phyloP scores from a whole-genome alignment of 2,329 filamentous ascomycete genomes.

The Xylariaceae sp. region DNA sequence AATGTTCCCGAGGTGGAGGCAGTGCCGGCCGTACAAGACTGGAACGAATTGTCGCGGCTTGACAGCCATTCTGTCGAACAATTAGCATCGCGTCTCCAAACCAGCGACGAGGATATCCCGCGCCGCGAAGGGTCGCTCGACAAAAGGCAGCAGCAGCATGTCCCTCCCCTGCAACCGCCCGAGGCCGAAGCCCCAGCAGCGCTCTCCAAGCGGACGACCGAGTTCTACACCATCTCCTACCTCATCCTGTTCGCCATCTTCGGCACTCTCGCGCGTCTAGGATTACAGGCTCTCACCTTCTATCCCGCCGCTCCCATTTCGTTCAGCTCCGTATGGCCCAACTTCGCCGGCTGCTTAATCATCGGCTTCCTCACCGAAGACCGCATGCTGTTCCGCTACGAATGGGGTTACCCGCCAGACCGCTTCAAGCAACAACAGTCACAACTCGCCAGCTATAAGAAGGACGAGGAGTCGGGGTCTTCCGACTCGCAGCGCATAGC shows the following conservation, averaged over 20 bases:
- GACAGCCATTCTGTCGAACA: constrained; percentile 41
- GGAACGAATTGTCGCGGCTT: constrained; percentile 36
- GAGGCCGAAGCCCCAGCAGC: background rate
- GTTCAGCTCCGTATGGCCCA: constrained; percentile 79
- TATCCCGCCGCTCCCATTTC: constrained; percentile 74
- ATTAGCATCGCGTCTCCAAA: constrained; percentile 29
- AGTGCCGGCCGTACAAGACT: constrained; percentile 44
- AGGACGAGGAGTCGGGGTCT: constrained; percentile 38
- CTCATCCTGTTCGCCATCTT: constrained; percentile 80
- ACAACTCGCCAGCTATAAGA: constrained; percentile 31
- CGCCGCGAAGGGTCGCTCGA: constrained; percentile 8
- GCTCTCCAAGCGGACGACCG: constrained; percentile 50
- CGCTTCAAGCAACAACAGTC: constrained; percentile 33
- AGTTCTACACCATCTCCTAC: constrained; percentile 72
- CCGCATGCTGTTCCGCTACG: constrained; percentile 65
- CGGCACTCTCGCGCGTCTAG: constrained; percentile 78
- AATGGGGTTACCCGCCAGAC: constrained; percentile 53
- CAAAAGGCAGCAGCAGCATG: background rate
- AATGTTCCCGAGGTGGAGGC: constrained; percentile 43
- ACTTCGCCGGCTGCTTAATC: constrained; percentile 73
- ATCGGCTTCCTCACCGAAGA: constrained; percentile 87
- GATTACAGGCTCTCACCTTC: constrained; percentile 71
- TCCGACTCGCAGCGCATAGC: constrained; percentile 13
- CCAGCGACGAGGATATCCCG: constrained; percentile 19
- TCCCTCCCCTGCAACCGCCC: constrained; percentile 1